Percentiles rank a stretch among this genome's conserved stretches.
phyloP scores from a whole-genome alignment of 345 rosid species.

The Toxicodendron radicans region DNA sequence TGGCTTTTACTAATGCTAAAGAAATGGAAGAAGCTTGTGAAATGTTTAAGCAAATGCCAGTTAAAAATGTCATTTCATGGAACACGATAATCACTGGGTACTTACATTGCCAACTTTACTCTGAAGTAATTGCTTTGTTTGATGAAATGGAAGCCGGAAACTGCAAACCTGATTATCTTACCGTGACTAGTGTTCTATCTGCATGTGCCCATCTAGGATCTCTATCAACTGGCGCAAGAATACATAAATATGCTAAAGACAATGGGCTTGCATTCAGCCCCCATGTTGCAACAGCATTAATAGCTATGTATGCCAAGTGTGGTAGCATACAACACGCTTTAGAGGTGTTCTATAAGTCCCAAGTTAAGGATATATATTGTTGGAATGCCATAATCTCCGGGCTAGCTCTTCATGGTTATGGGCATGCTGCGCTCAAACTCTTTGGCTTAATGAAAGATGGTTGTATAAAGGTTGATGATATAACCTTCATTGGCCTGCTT shows the following conservation, averaged over 20 bases:
- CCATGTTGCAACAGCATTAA: constrained; percentile 24
- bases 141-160: constrained; percentile 23
- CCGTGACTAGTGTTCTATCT: constrained; percentile 23
- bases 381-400: constrained; percentile 31
- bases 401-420: constrained; percentile 27
- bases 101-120: constrained; percentile 18
- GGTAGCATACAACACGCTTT: constrained; percentile 25
- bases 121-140: constrained; percentile 21
- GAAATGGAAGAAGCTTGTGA: constrained; percentile 18
- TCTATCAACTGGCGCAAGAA: constrained; percentile 15
- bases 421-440: constrained; percentile 23
- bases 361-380: constrained; percentile 26
- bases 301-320: constrained; percentile 35
- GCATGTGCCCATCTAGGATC: constrained; percentile 30
- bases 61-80: constrained; percentile 25
- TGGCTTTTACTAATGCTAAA: constrained; percentile 15
- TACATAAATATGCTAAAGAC: constrained; percentile 14
- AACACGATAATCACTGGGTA: constrained; percentile 31
- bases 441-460: constrained; percentile 16
- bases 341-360: constrained; percentile 18
- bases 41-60: constrained; percentile 22
- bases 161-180: constrained; percentile 22
- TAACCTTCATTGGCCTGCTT: constrained; percentile 28
- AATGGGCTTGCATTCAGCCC: constrained; percentile 21
- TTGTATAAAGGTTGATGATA: constrained; percentile 17